These are phyloP conservation scores for Cutaneotrichosporon mucoides DNA, from an alignment of 1,284 basidiomycete species.

Conservation along the genomic window DNA sequence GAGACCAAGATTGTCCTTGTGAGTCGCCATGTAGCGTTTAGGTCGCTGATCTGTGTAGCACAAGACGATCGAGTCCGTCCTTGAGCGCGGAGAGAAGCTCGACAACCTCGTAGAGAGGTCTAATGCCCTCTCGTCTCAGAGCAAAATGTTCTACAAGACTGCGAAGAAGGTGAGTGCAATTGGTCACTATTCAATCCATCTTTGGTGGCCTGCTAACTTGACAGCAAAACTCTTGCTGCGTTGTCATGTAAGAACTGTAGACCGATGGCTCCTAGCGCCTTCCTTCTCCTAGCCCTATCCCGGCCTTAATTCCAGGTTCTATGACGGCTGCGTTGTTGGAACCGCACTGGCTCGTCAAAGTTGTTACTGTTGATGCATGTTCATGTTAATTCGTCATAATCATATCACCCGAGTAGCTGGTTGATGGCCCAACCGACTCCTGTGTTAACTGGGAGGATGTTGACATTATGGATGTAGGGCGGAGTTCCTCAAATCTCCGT, in stretches of 20 bases:
- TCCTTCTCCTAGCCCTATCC: background rate
- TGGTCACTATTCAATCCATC: no score
- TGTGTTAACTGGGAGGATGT: no score
- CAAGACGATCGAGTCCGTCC: slow-evolving; percentile 97
- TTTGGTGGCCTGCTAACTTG: no score
- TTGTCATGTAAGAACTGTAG: slow-evolving; percentile 49
- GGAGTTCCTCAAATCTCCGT: no score
- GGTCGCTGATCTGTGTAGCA: slow-evolving; percentile 58
- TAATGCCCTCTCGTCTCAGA: slow-evolving; percentile 81
- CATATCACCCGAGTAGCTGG: no score
- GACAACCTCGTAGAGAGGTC: slow-evolving; percentile 96
- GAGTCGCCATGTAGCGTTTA: slow-evolving; percentile 35
- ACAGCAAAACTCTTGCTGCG: slow-evolving; percentile 68
- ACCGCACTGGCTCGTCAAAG: background rate
- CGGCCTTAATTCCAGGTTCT: background rate
- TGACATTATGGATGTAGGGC: no score
- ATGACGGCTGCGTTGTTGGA: background rate
- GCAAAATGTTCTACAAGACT: slow-evolving; percentile 93
- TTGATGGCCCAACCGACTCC: no score
- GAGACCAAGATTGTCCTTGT: slow-evolving; percentile 99
- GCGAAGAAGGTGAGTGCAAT: slow-evolving; percentile 70
- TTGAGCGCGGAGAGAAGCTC: slow-evolving; percentile 94
- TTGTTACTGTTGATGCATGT: slow-evolving; percentile 1
- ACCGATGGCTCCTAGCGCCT: background rate
- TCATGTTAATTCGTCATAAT: background rate